Percentiles rank a stretch among this genome's conserved stretches.
phyloP scores from a whole-genome alignment of 805 yeast species.

The Spathaspora boniae region DNA sequence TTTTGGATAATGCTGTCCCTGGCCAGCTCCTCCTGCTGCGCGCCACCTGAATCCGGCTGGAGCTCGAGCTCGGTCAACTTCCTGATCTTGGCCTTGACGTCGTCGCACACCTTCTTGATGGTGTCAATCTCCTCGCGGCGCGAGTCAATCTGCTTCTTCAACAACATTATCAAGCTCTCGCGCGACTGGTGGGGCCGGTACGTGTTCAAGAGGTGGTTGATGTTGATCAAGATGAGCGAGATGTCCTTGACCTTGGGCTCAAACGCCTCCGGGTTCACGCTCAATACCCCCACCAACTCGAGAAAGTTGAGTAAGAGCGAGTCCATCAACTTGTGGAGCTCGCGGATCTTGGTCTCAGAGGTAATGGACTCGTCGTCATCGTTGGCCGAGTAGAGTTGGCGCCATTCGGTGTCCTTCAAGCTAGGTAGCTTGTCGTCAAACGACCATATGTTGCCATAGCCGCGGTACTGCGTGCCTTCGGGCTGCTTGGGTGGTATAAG shows the following conservation, averaged over 20 bases:
- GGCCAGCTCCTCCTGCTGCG: constrained; percentile 5
- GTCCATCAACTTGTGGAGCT: constrained; percentile 74
- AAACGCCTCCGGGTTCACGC: constrained; percentile 65
- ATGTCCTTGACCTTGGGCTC: constrained; percentile 69
- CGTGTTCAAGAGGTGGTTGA: constrained; percentile 87
- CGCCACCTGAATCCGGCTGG: neutral
- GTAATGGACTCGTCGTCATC: constrained; percentile 32
- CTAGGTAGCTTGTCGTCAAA: constrained; percentile 73
- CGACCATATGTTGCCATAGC: constrained; percentile 91
- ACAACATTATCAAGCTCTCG: constrained; percentile 74
- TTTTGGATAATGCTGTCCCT: constrained; percentile 11
- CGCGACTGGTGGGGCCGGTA: constrained; percentile 95
- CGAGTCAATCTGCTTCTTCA: constrained; percentile 66
- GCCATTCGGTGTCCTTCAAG: constrained; percentile 71
- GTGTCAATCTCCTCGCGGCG: constrained; percentile 52
- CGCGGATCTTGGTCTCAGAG: constrained; percentile 53
- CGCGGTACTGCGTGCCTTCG: constrained; percentile 62
- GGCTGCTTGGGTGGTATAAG: constrained; percentile 67
- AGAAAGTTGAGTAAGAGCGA: constrained; percentile 77
- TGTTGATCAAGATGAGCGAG: constrained; percentile 75
- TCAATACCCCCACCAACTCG: constrained; percentile 75
- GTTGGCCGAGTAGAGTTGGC: constrained; percentile 56
- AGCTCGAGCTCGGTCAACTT: constrained; percentile 14
- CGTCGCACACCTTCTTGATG: constrained; percentile 39
- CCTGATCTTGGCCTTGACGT: constrained; percentile 35